Conservation (phyloP, 306 rosid genomes). For the Cicer bijugum region DNA sequence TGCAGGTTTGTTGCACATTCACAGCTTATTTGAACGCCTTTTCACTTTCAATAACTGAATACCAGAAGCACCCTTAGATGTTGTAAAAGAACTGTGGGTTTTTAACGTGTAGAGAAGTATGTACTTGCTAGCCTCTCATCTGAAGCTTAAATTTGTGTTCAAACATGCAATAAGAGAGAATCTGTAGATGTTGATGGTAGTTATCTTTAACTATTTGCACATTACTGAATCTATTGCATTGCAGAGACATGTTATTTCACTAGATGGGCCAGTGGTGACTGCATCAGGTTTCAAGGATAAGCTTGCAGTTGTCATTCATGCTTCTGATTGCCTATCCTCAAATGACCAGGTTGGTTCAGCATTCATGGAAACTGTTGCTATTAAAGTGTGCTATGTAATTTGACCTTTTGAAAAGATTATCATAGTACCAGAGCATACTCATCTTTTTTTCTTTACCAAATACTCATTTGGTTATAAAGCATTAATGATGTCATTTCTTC, state of each 20-base stretch:
- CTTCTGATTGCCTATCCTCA: slow-evolving; percentile 70
- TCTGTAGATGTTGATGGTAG: slow-evolving; percentile 4
- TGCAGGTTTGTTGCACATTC: slow-evolving; percentile 73
- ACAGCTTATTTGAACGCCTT: slow-evolving; percentile 5
- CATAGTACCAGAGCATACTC: slow-evolving; percentile 26
- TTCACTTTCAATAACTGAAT: slow-evolving; percentile 18
- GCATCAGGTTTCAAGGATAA: slow-evolving; percentile 88
- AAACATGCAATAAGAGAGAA: slow-evolving; percentile 16
- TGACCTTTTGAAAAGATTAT: slow-evolving; percentile 14
- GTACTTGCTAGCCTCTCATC: not conserved
- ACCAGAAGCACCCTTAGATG: not conserved
- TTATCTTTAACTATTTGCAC: slow-evolving; percentile 27
- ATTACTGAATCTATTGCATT: slow-evolving; percentile 44
- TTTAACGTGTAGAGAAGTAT: slow-evolving; percentile 29
- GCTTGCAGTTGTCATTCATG: slow-evolving; percentile 85
- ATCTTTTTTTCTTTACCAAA: not conserved
- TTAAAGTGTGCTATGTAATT: slow-evolving; percentile 11
- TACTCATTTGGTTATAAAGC: slow-evolving; percentile 11
- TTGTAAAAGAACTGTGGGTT: slow-evolving; percentile 12
- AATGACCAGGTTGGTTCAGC: slow-evolving; percentile 73
- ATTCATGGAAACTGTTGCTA: slow-evolving; percentile 18
- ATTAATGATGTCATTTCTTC: not conserved
- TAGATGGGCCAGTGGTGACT: slow-evolving; percentile 90
- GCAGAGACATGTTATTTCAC: slow-evolving; percentile 79
- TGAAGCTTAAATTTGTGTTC: not conserved